Evolutionary conservation across 805 yeast species (phyloP).

Genomic region (Saccharomycopsis fibuligera): DNA sequence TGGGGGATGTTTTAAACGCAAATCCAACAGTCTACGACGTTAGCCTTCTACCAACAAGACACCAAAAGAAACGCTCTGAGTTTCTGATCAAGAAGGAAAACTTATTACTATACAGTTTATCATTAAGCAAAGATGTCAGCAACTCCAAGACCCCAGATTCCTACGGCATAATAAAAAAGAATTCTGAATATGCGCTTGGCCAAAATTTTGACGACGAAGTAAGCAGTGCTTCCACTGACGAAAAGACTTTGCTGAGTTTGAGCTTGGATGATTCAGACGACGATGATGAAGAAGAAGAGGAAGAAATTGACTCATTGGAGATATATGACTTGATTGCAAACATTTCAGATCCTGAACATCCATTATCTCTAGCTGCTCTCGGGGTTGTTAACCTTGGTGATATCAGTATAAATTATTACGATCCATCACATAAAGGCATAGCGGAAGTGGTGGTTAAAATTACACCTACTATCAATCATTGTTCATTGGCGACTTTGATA

Average conservation of each 20-base stretch:
- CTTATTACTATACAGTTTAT: neutral
- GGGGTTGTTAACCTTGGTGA: slow-evolving; percentile 87
- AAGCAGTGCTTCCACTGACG: neutral
- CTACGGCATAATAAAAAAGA: neutral
- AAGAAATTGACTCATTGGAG: slow-evolving; percentile 76
- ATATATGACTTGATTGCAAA: slow-evolving; percentile 79
- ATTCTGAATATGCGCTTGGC: too few relatives aligned
- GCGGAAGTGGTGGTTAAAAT: slow-evolving; percentile 76
- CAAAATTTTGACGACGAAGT: too few relatives aligned
- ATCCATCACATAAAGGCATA: slow-evolving; percentile 35
- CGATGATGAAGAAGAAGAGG: slow-evolving; percentile 1
- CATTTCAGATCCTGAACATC: slow-evolving; percentile 97
- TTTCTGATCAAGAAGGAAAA: neutral
- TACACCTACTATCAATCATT: slow-evolving; percentile 97
- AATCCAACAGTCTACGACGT: slow-evolving; percentile 82
- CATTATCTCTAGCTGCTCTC: slow-evolving; percentile 85
- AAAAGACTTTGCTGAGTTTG: neutral
- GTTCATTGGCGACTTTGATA: slow-evolving; percentile 91
- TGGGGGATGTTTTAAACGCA: slow-evolving; percentile 85
- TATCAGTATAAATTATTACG: slow-evolving; percentile 48
- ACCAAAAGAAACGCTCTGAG: slow-evolving; percentile 1
- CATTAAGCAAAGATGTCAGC: too few relatives aligned
- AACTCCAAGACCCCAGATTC: neutral
- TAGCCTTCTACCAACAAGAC: slow-evolving; percentile 69
- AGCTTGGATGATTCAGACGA: neutral